A percentile compares a stretch with the other conserved stretches of the same genome.
phyloP scores from a whole-genome alignment of 1,284 basidiomycete genomes.

The Mycosarcoma maydis region DNA sequence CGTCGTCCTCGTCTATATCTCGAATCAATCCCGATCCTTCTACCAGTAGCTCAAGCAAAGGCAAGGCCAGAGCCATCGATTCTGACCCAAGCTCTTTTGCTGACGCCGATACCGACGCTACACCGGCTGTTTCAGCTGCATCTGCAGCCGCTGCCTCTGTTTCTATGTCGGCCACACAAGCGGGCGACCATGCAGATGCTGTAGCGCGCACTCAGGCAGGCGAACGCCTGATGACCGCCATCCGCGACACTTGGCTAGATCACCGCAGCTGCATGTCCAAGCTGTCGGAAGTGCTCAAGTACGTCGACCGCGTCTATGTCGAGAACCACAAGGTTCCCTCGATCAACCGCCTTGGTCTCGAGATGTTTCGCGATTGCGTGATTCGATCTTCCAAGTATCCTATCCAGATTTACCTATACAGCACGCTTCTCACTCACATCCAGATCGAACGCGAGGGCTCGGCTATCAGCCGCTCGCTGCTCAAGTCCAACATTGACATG shows the following conservation, averaged over 20 bases:
- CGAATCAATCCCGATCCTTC: conserved; percentile 17
- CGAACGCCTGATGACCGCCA: conserved; percentile 83
- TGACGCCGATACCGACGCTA: conserved; percentile 3
- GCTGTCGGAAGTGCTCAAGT: conserved; percentile 88
- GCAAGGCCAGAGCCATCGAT: conserved; percentile 49
- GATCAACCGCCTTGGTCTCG: conserved; percentile 85
- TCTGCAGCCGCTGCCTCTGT: conserved; percentile 22
- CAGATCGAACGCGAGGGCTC: conserved; percentile 91
- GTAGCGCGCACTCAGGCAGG: conserved; percentile 72
- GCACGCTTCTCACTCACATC: conserved; percentile 85
- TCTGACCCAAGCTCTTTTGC: conserved; percentile 13
- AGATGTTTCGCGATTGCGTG: conserved; percentile 86
- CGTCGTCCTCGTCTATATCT: conserved; percentile 16
- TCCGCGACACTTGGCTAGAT: conserved; percentile 91
- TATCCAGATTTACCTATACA: conserved; percentile 83
- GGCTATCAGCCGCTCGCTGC: conserved; percentile 87
- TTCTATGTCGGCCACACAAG: conserved; percentile 45
- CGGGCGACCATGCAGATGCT: conserved; percentile 54
- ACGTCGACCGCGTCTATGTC: conserved; percentile 75
- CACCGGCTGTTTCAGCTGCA: conserved; percentile 1
- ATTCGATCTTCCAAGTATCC: conserved; percentile 72
- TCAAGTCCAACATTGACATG: conserved; percentile 87
- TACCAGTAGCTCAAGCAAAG: conserved; percentile 22
- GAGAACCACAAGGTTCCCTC: conserved; percentile 65
- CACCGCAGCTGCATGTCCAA: conserved; percentile 90